Base-by-base conservation (phyloP, 176 grass and related monocot genomes). In the Canna indica region DNA sequence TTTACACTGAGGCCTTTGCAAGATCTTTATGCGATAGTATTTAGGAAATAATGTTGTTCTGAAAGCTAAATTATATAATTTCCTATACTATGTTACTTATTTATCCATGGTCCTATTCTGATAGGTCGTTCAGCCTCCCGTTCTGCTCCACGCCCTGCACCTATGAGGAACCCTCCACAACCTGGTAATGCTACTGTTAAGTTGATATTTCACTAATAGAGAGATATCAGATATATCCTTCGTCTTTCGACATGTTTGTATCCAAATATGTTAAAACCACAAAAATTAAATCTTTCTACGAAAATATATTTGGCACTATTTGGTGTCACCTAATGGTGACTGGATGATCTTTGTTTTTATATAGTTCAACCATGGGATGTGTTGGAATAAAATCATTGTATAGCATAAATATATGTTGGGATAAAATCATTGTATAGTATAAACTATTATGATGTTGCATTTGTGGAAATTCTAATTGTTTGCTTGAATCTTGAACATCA, bases 71-170 rank as follows among this genome's bases (percentile, higher is more conserved):
- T 15, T 34, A 7, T 63, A 15, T 7, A 33, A 33, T 20, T 63
- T 32, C 1, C 17, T 58, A 3, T 63, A 34, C 30, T 63, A 3
- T 34, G 15, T 63, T 1, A 17, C 15, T 32, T 11, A 63, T 18
- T 14, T 63, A 29, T 63, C 29, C 30, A 22, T 24, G 22, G 5
- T 16, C 13, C 30, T 7, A 18, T 32, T 63, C 15, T 63, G 16
- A 39, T 39, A 99, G 89, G 78, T 85, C 84, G 89, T 47, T 82
- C 93, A 3, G 81, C 92, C 26, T 65, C 86, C 0, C 89, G 86
- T 36, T 69, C 89, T 76, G 84, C 86, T 66, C 80, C 94, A 18
- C 94, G 94, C 17, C 71, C 75, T 35, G 86, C 94, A 58, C 77
- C 89, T 0, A 57, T 88, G 59, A 87, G 86, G 42, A 88, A 91